phyloP scores from a whole-genome alignment of 2,329 filamentous ascomycete genomes.

The Zasmidium angulare region DNA sequence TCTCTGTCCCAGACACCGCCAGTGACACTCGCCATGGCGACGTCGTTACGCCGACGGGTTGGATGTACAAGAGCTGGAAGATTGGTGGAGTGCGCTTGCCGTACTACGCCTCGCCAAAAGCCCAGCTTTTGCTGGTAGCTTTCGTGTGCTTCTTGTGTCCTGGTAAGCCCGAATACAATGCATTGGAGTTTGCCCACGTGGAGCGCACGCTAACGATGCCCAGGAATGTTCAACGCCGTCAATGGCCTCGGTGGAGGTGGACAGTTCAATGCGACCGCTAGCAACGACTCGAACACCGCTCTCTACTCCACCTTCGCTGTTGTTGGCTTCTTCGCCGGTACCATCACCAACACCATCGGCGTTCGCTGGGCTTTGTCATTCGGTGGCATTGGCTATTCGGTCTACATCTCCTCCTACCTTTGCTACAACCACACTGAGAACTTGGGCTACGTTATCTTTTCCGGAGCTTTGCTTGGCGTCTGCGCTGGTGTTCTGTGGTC shows the following conservation, averaged over 20 bases:
- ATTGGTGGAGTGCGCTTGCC: constrained; percentile 45
- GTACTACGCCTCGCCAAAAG: constrained; percentile 51
- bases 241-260: constrained; percentile 53
- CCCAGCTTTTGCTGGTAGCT: constrained; percentile 51
- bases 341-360: constrained; percentile 74
- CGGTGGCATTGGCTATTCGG: constrained; percentile 73
- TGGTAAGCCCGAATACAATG: constrained; percentile 28
- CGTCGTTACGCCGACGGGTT: constrained; percentile 40
- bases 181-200: not conserved
- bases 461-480: constrained; percentile 72
- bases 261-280: constrained; percentile 46
- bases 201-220: not conserved
- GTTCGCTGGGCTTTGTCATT: constrained; percentile 67
- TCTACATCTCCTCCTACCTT: constrained; percentile 71
- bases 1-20: constrained; percentile 12
- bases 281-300: constrained; percentile 68
- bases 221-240: constrained; percentile 54
- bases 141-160: constrained; percentile 56
- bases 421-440: constrained; percentile 68
- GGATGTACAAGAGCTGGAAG: constrained; percentile 48
- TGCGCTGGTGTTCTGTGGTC: constrained; percentile 81
- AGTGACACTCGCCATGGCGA: constrained; percentile 5
- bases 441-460: constrained; percentile 71
- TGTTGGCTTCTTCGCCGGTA: constrained; percentile 65
- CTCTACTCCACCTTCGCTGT: constrained; percentile 71